phyloP scores from a whole-genome alignment of 805 yeast species.

The Metschnikowia vanudenii region DNA sequence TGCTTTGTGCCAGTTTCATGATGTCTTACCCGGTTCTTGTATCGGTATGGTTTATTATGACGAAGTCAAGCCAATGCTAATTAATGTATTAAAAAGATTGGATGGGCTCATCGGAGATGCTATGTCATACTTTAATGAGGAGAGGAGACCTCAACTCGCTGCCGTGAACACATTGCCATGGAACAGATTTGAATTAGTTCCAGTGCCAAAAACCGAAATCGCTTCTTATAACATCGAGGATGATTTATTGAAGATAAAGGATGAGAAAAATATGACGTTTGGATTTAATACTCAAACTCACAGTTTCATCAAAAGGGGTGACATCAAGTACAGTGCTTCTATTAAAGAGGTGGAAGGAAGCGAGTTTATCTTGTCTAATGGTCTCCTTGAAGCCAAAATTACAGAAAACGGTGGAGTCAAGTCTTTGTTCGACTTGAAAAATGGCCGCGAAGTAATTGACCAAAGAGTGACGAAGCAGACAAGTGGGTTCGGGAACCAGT shows the following conservation, averaged over 20 bases:
- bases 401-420: slow-evolving; percentile 52
- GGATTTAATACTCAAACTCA: slow-evolving; percentile 18
- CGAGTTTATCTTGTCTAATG: slow-evolving; percentile 55
- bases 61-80: slow-evolving; percentile 79
- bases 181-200: slow-evolving; percentile 50
- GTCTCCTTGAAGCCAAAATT: slow-evolving; percentile 55
- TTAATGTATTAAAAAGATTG: slow-evolving; percentile 52
- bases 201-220: slow-evolving; percentile 25
- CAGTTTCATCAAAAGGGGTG: slow-evolving; percentile 12
- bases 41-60: slow-evolving; percentile 85
- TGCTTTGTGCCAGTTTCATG: slow-evolving; percentile 91
- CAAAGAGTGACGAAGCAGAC: slow-evolving; percentile 50
- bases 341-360: slow-evolving; percentile 42
- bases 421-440: slow-evolving; percentile 58
- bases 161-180: slow-evolving; percentile 63
- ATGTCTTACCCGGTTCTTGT: slow-evolving; percentile 96
- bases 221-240: slow-evolving; percentile 5
- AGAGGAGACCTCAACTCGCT: neutral
- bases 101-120: slow-evolving; percentile 53
- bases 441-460: slow-evolving; percentile 65
- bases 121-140: slow-evolving; percentile 22
- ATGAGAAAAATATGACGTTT: slow-evolving; percentile 9
- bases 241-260: slow-evolving; percentile 9
- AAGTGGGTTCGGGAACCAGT: slow-evolving; percentile 70
- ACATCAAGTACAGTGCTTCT: slow-evolving; percentile 46